phyloP scores from a whole-genome alignment of 2,329 filamentous ascomycete genomes.

The Fusarium sp. region DNA sequence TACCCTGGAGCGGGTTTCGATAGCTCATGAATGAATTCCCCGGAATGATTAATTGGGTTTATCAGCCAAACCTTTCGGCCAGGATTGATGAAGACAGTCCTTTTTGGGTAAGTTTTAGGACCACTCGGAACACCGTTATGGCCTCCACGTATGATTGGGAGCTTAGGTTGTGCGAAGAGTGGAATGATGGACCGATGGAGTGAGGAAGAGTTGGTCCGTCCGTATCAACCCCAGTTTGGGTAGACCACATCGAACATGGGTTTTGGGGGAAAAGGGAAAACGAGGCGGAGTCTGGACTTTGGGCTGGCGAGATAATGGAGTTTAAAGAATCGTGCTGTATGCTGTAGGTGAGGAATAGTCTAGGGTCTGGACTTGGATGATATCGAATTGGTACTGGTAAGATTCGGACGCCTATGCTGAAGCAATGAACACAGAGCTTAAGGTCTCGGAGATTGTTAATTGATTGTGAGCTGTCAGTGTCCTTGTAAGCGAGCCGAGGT shows the following conservation, averaged over 20 bases:
- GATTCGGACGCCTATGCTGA: not conserved
- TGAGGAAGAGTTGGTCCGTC: slow-evolving; percentile 37
- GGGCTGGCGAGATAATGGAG: not conserved
- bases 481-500: slow-evolving; percentile 25
- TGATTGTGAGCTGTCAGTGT: slow-evolving; percentile 12
- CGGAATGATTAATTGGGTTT: slow-evolving; percentile 10
- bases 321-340: not conserved
- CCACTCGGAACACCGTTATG: slow-evolving; percentile 17
- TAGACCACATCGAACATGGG: slow-evolving; percentile 21
- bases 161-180: slow-evolving; percentile 26
- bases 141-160: slow-evolving; percentile 32
- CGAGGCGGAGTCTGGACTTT: slow-evolving; percentile 31
- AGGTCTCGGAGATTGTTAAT: not conserved
- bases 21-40: slow-evolving; percentile 9
- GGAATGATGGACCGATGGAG: slow-evolving; percentile 37
- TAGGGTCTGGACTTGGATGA: slow-evolving; percentile 9
- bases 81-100: slow-evolving; percentile 21
- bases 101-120: slow-evolving; percentile 14
- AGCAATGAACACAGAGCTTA: not conserved
- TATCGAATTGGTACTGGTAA: slow-evolving; percentile 3
- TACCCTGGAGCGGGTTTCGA: not conserved
- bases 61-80: not conserved
- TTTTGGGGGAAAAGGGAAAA: slow-evolving; percentile 11
- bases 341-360: not conserved
- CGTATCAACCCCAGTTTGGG: slow-evolving; percentile 28